phyloP scores from a whole-genome alignment of 2,329 filamentous ascomycete species.

The Sarocladium brachiariae region DNA sequence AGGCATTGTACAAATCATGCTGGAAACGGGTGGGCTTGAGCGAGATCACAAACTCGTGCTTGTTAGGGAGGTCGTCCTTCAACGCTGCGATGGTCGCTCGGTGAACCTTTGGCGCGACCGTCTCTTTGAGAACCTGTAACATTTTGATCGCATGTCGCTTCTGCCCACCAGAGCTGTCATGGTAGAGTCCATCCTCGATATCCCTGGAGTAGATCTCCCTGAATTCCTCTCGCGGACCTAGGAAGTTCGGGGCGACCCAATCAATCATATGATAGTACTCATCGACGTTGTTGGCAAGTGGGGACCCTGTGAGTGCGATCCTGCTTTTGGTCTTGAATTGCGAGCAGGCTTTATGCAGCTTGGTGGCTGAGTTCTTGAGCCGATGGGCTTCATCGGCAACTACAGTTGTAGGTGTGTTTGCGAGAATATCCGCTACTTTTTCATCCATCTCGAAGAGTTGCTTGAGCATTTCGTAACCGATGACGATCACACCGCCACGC shows the following conservation, averaged over 20 bases:
- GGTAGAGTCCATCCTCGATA: constrained; percentile 64
- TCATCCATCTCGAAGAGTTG: constrained; percentile 25
- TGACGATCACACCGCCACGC: constrained; percentile 65
- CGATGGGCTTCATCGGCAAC: constrained; percentile 80
- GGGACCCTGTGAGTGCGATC: constrained; percentile 82
- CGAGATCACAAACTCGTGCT: constrained; percentile 75
- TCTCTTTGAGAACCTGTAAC: constrained; percentile 62
- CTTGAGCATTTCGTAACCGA: constrained; percentile 68
- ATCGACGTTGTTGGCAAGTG: constrained; percentile 72
- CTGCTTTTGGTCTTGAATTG: constrained; percentile 61
- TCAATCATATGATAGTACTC: constrained; percentile 87
- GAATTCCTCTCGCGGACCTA: constrained; percentile 65
- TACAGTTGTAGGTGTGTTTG: constrained; percentile 61
- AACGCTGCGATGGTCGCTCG: constrained; percentile 63
- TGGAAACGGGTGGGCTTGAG: constrained; percentile 65
- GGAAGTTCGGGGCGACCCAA: constrained; percentile 75
- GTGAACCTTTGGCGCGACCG: constrained; percentile 71
- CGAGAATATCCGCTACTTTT: constrained; percentile 37
- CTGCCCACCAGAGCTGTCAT: constrained; percentile 51
- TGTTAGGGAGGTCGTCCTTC: constrained; percentile 60
- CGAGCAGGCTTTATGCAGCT: constrained; percentile 45
- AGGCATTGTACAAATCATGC: constrained; percentile 49
- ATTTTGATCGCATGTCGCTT: constrained; percentile 56
- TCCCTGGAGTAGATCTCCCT: constrained; percentile 60
- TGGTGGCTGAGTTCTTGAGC: constrained; percentile 59